Evolutionary conservation across 2,329 filamentous ascomycete genomes (phyloP).

Genomic region (Beauveria bassiana): DNA sequence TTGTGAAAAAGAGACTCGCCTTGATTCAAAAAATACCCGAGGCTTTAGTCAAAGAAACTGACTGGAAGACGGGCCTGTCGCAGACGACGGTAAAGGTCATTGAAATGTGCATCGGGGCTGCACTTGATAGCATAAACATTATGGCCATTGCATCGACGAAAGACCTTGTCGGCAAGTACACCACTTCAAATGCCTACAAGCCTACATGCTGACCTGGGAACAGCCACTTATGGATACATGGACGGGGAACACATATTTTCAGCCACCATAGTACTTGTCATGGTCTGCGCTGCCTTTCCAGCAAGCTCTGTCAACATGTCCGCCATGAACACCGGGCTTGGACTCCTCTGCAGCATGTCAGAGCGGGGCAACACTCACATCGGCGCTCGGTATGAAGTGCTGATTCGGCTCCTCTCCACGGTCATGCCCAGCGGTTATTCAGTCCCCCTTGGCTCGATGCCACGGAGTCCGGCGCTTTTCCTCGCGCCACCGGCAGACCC

Average conservation of each 20-base stretch:
- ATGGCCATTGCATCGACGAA: constrained; percentile 41
- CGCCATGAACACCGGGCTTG: constrained; percentile 39
- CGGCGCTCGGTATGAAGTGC: constrained; percentile 25
- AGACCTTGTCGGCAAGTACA: constrained; percentile 38
- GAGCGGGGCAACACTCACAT: constrained; percentile 45
- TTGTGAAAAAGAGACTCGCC: constrained; percentile 41
- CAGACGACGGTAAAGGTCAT: constrained; percentile 42
- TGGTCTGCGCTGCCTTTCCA: constrained; percentile 47
- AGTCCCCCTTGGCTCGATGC: background rate
- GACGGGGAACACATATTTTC: constrained; percentile 50
- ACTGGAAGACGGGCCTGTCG: constrained; percentile 40
- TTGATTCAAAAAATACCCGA: constrained; percentile 16
- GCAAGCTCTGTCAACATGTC: constrained; percentile 30
- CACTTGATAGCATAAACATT: constrained; percentile 39
- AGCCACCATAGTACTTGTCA: constrained; percentile 44
- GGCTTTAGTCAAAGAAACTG: constrained; percentile 14
- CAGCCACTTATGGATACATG: constrained; percentile 49
- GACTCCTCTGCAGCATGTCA: constrained; percentile 41
- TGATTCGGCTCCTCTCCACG: constrained; percentile 22
- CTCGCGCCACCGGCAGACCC: background rate
- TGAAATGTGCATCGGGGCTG: constrained; percentile 43
- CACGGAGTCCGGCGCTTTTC: background rate
- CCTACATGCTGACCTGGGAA: background rate
- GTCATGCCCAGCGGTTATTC: constrained; percentile 16
- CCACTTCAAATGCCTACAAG: background rate